Percentiles rank a stretch among this genome's conserved stretches.
phyloP scores from a whole-genome alignment of 352 stramenopile species.

The Elongisporangium prolatum region DNA sequence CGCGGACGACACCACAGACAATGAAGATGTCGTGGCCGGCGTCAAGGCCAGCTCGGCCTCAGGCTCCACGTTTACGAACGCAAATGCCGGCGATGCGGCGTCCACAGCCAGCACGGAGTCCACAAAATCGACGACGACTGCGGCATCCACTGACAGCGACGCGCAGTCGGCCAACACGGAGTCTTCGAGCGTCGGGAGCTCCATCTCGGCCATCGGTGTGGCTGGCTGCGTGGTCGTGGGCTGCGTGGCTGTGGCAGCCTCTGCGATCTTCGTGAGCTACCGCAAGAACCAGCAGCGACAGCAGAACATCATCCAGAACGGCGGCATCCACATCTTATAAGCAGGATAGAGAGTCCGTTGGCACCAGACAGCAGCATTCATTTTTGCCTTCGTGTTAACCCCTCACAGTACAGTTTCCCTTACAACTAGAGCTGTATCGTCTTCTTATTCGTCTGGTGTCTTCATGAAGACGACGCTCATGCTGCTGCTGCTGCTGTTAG shows the following conservation, averaged over 20 bases:
- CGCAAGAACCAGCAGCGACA: constrained; percentile 74
- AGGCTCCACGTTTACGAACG: constrained; percentile 28
- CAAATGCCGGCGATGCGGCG: constrained; percentile 2
- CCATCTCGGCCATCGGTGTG: constrained; percentile 50
- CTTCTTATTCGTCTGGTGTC: not conserved
- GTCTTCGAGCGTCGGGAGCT: constrained; percentile 1
- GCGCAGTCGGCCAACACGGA: constrained; percentile 40
- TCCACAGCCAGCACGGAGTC: constrained; percentile 7
- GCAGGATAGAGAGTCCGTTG: not conserved
- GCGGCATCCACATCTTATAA: constrained; percentile 35
- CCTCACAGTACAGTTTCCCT: not conserved
- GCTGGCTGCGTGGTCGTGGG: constrained; percentile 55
- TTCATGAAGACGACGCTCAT: not conserved
- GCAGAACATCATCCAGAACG: constrained; percentile 73
- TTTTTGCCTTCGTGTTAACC: not conserved
- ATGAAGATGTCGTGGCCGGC: not conserved
- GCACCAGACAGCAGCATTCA: not conserved
- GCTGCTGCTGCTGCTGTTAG: not conserved
- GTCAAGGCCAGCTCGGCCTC: constrained; percentile 31
- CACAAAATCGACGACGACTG: constrained; percentile 8
- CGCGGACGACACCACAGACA: not conserved
- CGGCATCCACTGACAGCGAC: constrained; percentile 7
- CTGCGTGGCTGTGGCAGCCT: constrained; percentile 39
- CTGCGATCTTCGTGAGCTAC: constrained; percentile 64
- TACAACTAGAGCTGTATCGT: not conserved